Evolutionary conservation across 768 basidiomycete species (phyloP), one percentile per base, ranked within the genome.

Genomic region (Lentinula sp.): DNA sequence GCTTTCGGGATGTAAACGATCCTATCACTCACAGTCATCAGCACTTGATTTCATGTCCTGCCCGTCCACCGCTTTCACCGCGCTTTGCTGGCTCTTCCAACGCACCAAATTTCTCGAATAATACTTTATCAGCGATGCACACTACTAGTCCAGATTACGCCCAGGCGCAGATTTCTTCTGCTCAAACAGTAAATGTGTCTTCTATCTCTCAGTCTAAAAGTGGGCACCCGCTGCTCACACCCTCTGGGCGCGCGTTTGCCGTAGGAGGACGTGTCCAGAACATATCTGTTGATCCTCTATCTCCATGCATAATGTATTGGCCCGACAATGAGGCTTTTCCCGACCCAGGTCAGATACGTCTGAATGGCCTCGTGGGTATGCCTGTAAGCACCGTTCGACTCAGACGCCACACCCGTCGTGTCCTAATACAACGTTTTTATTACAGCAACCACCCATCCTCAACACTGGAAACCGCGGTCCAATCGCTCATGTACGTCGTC

Each of bases 391-490:
- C 58, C 40, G 40, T 49, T 56, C 48, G 35, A 21, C 43, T 48
- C 42, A 52, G 56, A 60, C 31, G 43, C 48, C 45, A 6, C 32
- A 40, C 5, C 21, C 46, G 28, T 40, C 32, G 60, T 57, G 11
- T 5, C 15, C 16, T 32, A 56, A 56, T 11, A 11, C 21, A 43
- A 34, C 40, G 4, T 39, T 39, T 39, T 7, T 46, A 21, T 62
- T 61, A 53, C 70, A 89, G 85, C 89, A 88, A 64, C 92, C 91
- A 23, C 92, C 91, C 60, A 93, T 93, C 67, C 76, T 93, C 64
- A 94, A 94, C 70, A 94, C 92, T 0, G 91, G 91, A 1, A 94
- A 94, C 72, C 82, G 88, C 60, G 91, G 91, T 28, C 91, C 92
- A 7, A 93, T 93, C 58, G 88, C 91, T 65, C 89, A 92, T 73